Percentiles rank a stretch among this genome's conserved stretches.
Conservation (phyloP, 176 grass and related monocot species). For the Lolium rigidum region DNA sequence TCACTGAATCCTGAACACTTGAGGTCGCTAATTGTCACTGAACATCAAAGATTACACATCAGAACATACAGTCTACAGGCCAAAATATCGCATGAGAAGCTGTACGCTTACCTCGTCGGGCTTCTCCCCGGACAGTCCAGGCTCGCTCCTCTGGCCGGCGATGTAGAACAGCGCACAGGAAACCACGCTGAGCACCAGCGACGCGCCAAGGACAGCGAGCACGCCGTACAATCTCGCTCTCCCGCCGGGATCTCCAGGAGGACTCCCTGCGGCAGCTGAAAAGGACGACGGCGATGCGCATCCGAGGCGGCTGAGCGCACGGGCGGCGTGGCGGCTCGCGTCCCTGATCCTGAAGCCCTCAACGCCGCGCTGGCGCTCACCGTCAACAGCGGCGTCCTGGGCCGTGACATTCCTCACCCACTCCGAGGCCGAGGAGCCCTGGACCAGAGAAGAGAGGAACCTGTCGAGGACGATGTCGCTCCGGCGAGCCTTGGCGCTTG, state of each 20-base stretch:
- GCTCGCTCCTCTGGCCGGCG: neutral
- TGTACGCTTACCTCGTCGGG: conserved; percentile 3
- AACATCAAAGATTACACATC: neutral
- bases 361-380: too few species aligned
- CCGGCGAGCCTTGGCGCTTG: conserved; percentile 24
- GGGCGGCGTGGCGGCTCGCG: neutral
- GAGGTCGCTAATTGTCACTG: neutral
- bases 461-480: conserved; percentile 25
- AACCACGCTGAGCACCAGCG: conserved; percentile 16
- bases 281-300: neutral
- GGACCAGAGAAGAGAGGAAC: neutral
- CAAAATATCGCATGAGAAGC: neutral
- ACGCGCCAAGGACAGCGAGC: neutral
- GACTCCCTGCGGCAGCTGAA: neutral
- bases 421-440: neutral
- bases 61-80: neutral
- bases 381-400: neutral
- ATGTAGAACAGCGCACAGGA: conserved; percentile 48
- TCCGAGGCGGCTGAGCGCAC: neutral
- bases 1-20: neutral
- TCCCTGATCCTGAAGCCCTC: neutral
- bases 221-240: too few species aligned
- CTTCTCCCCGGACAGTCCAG: neutral
- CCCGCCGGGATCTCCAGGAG: neutral
- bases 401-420: conserved; percentile 25